These are phyloP conservation scores for Penicillium sp. DNA, from an alignment of 2,329 filamentous ascomycete species.

Conservation along the genomic window DNA sequence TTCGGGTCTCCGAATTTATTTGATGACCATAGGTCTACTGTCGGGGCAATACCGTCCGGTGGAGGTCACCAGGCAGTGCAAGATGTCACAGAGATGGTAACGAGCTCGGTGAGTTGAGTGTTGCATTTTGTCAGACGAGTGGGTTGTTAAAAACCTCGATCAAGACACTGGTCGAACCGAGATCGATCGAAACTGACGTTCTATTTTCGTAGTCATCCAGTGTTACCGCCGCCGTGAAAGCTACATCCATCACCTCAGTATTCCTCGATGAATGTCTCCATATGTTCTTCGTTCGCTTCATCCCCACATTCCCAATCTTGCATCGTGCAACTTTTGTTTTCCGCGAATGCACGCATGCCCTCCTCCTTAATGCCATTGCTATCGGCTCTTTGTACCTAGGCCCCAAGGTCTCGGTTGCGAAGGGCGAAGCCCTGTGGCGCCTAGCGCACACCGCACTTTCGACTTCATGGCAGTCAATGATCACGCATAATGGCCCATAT, in stretches of 20 bases:
- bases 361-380: slow-evolving; percentile 40
- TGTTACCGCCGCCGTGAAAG: slow-evolving; percentile 39
- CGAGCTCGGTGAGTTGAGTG: slow-evolving; percentile 31
- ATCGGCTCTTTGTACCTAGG: slow-evolving; percentile 41
- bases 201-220: slow-evolving; percentile 30
- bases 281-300: slow-evolving; percentile 42
- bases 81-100: slow-evolving; percentile 40
- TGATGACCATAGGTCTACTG: slow-evolving; percentile 31
- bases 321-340: slow-evolving; percentile 41
- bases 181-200: neutral
- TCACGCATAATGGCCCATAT: slow-evolving; percentile 37
- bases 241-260: slow-evolving; percentile 38
- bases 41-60: slow-evolving; percentile 34
- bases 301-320: slow-evolving; percentile 41
- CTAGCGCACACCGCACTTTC: slow-evolving; percentile 40
- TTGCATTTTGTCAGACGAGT: neutral
- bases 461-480: slow-evolving; percentile 41
- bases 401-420: slow-evolving; percentile 37
- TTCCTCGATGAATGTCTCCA: slow-evolving; percentile 42
- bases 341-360: slow-evolving; percentile 37
- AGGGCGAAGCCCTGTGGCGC: slow-evolving; percentile 40
- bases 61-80: slow-evolving; percentile 39
- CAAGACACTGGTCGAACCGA: too few species aligned
- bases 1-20: slow-evolving; percentile 33
- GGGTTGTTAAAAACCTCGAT: too few species aligned